Evolutionary conservation across 176 grass and related monocot genomes (phyloP).

Genomic region (sorghum (Sorghum bicolor)): DNA sequence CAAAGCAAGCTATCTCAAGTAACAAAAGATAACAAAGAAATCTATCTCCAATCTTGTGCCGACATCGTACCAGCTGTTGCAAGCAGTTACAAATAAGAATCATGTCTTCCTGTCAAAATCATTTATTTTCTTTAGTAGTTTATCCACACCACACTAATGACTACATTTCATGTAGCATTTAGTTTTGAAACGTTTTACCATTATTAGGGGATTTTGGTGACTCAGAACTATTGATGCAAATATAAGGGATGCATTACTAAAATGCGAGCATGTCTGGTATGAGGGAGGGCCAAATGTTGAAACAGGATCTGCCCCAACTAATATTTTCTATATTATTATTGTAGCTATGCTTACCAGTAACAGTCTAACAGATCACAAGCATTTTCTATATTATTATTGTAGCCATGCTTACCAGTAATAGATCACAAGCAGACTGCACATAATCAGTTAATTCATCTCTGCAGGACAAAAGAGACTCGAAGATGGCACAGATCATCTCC

Average conservation of each 20-base stretch:
- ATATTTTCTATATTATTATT: neutral
- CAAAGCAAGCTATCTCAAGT: neutral
- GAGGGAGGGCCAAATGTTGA: neutral
- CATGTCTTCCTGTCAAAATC: neutral
- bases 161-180: neutral
- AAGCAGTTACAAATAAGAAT: neutral
- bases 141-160: neutral
- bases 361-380: conserved; percentile 63
- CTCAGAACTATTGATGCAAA: neutral
- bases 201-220: neutral
- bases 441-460: conserved; percentile 39
- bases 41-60: neutral
- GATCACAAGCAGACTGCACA: conserved; percentile 46
- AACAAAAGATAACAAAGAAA: neutral
- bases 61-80: neutral
- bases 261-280: neutral
- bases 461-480: conserved; percentile 53
- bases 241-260: neutral
- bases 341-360: conserved; percentile 60
- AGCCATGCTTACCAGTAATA: conserved; percentile 69
- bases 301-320: neutral
- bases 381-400: neutral
- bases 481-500: conserved; percentile 67
- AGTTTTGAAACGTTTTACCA: neutral
- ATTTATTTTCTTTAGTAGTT: neutral